Evolutionary conservation across 202 grass and related monocot genomes (phyloP).

Genomic region (Schoenoplectus tabernaemontani): DNA sequence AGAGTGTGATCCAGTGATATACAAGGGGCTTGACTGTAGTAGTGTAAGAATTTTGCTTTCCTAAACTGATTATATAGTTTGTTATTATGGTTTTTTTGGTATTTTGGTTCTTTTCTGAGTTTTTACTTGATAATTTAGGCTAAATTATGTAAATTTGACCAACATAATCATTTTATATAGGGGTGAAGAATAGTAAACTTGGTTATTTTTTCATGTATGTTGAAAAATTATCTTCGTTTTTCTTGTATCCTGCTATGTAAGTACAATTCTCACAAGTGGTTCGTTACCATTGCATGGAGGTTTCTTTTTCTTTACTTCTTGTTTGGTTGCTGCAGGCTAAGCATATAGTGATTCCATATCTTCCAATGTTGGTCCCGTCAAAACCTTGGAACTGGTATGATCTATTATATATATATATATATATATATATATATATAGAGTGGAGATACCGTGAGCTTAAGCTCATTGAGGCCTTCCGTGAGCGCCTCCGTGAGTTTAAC

Average conservation of each 20-base stretch:
- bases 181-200: not conserved
- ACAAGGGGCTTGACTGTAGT: conserved; percentile 56
- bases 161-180: not conserved
- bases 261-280: not conserved
- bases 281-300: not conserved
- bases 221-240: not conserved
- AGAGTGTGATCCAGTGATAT: conserved; percentile 79
- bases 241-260: not conserved
- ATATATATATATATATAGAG: no score
- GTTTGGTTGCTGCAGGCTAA: conserved; percentile 55
- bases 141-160: not conserved
- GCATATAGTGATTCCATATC: conserved; percentile 75
- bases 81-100: not conserved
- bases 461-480: no score
- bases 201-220: not conserved
- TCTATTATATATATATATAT: not conserved
- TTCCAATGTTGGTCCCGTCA: conserved; percentile 83
- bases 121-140: not conserved
- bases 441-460: no score
- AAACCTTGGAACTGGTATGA: conserved; percentile 91
- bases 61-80: conserved; percentile 15
- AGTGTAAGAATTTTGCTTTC: conserved; percentile 48
- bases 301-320: not conserved
- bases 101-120: not conserved
- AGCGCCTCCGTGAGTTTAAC: no score